These are phyloP conservation scores for Epichloe gansuensis DNA, from an alignment of 2,329 filamentous ascomycete species.

Conservation along the genomic window DNA sequence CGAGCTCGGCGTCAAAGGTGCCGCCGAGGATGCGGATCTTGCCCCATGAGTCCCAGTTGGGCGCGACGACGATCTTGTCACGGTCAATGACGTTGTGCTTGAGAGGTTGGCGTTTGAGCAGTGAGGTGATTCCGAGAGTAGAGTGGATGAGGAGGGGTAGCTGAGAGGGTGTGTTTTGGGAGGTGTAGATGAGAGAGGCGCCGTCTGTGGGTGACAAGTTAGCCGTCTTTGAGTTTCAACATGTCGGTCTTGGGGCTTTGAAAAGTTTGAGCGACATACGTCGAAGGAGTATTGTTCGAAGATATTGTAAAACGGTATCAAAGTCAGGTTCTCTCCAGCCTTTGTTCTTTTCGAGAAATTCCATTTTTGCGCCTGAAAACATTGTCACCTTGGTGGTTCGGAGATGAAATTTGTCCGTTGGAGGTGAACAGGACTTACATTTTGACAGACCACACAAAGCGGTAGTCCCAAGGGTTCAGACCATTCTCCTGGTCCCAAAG, in stretches of 20 bases:
- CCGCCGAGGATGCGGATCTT: conserved; percentile 90
- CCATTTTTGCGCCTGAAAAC: conserved; percentile 66
- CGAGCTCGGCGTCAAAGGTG: conserved; percentile 79
- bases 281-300: conserved; percentile 80
- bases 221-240: no score
- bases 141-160: conserved; percentile 74
- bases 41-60: conserved; percentile 97
- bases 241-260: no score
- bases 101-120: conserved; percentile 64
- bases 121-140: conserved; percentile 72
- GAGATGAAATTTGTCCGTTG: neutral
- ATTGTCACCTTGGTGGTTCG: neutral
- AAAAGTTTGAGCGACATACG: conserved; percentile 40
- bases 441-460: conserved; percentile 90
- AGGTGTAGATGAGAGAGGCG: conserved; percentile 75
- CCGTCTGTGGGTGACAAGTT: conserved; percentile 43
- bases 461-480: conserved; percentile 79
- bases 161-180: conserved; percentile 62
- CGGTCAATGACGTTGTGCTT: conserved; percentile 89
- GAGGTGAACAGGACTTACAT: conserved; percentile 43
- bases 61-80: conserved; percentile 86
- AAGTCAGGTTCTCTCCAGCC: conserved; percentile 96
- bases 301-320: conserved; percentile 85
- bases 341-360: conserved; percentile 76
- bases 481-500: conserved; percentile 83